Base-by-base conservation (phyloP, 768 basidiomycete species). In the Kwoniella botswanensis region DNA sequence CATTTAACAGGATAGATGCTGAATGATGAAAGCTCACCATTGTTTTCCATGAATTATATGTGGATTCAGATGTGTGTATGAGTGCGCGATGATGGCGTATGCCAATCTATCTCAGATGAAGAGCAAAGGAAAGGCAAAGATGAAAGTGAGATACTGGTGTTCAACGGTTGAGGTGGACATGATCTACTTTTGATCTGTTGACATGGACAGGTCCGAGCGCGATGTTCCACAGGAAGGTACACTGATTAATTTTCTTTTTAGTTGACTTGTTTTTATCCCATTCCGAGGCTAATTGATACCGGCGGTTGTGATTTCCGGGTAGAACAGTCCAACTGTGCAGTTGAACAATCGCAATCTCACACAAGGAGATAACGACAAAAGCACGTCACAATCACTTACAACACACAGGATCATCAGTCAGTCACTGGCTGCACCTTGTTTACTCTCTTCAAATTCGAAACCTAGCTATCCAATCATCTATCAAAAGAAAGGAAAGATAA, bases 241-340 rank as follows among this genome's bases (percentile, higher is more conserved):
- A 61, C 21, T n/a, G 15, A 43, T 42, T 63, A 46, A 52, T 46
- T 13, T 44, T 46, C 15, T 62, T 18, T 18, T 18, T 44, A n/a
- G 29, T 53, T 52, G 5, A 24, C 21, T 26, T 41, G 21, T 55
- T 54, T 65, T 65, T 65, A 26, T 55, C n/a, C 52, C 26, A 35
- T 65, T 56, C 56, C 52, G 11, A 2, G 41, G 17, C 53, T n/a
- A 17, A 17, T 21, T 63, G 44, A 55, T 65, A 55, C 63, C 63
- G 63, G 63, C 63, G 62, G 62, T 50, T 63, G 46, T 35, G 44
- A 50, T 2, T 52, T 50, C 62, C 44, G 52, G 62, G 22, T 53
- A 46, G 35, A n/a, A 22, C 13, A 57, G 17, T 26, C 4, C n/a
- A 29, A 26, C 13, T 18, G 58, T 59, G 18, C 56, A 60, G 41